phyloP scores from a whole-genome alignment of 805 yeast genomes.

The Metschnikowia matae region DNA sequence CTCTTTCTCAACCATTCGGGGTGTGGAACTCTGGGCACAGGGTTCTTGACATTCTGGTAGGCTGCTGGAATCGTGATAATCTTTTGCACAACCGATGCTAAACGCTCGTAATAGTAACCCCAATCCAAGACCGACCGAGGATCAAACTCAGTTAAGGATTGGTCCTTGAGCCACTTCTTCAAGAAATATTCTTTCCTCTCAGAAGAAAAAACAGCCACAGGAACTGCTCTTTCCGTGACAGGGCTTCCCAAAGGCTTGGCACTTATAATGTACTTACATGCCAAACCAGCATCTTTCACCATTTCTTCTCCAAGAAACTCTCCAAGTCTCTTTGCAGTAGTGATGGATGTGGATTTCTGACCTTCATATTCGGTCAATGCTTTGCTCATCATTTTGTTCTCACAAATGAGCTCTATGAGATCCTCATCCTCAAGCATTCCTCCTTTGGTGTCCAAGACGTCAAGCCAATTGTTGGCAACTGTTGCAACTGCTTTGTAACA shows the following conservation, averaged over 20 bases:
- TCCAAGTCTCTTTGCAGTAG: slow-evolving; percentile 90
- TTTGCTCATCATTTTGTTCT: slow-evolving; percentile 92
- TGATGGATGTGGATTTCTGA: slow-evolving; percentile 91
- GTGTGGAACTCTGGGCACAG: slow-evolving; percentile 90
- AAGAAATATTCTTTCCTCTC: slow-evolving; percentile 75
- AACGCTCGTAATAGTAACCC: slow-evolving; percentile 85
- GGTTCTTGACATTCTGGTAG: slow-evolving; percentile 78
- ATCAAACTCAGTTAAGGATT: slow-evolving; percentile 72
- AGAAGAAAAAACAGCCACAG: slow-evolving; percentile 91
- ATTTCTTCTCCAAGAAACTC: slow-evolving; percentile 94
- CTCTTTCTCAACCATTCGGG: slow-evolving; percentile 86
- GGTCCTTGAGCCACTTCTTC: slow-evolving; percentile 83
- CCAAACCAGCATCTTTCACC: slow-evolving; percentile 94
- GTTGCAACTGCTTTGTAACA: slow-evolving; percentile 88
- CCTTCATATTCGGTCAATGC: slow-evolving; percentile 82
- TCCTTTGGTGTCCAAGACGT: slow-evolving; percentile 86
- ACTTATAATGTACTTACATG: slow-evolving; percentile 90
- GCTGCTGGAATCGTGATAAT: slow-evolving; percentile 98
- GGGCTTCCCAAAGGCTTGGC: slow-evolving; percentile 80
- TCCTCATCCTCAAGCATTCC: slow-evolving; percentile 88
- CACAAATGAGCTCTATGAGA: slow-evolving; percentile 90
- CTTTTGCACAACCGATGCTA: slow-evolving; percentile 90
- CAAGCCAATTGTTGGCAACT: slow-evolving; percentile 95
- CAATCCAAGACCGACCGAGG: slow-evolving; percentile 89
- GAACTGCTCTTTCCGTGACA: slow-evolving; percentile 93